Percentiles rank a stretch among this genome's conserved stretches.
Evolutionary conservation across 768 basidiomycete genomes (phyloP).

Genomic region (Calocera cornea): DNA sequence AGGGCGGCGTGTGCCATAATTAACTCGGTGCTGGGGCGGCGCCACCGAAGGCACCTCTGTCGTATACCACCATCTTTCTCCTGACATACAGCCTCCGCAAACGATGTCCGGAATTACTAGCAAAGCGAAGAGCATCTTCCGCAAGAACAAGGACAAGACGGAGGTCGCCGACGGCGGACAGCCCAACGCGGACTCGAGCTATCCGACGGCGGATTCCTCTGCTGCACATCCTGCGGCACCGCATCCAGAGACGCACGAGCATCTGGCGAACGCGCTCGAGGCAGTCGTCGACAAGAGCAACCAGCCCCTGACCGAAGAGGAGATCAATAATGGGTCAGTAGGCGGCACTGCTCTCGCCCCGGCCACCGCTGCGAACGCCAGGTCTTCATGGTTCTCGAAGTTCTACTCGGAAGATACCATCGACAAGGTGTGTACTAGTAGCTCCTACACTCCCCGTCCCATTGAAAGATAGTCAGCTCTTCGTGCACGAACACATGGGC

Average conservation of each 20-base stretch:
- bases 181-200: background rate
- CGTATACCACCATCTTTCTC: background rate
- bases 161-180: background rate
- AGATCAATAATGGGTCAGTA: background rate
- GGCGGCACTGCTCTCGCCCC: background rate
- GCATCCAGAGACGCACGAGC: background rate
- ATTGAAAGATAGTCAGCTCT: conserved; percentile 18
- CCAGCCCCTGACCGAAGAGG: background rate
- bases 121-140: background rate
- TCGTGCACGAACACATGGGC: conserved; percentile 24
- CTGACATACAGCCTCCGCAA: background rate
- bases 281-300: background rate
- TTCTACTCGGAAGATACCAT: conserved; percentile 17
- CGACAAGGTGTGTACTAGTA: conserved; percentile 18
- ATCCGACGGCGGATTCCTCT: background rate
- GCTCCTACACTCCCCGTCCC: background rate
- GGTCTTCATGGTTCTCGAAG: background rate
- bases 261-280: background rate
- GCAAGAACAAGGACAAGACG: background rate
- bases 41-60: background rate
- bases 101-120: background rate
- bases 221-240: background rate
- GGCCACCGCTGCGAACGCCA: background rate
- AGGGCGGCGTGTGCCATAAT: background rate
- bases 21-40: background rate